These are phyloP conservation scores for Diaporthe caulivora DNA, from an alignment of 2,329 filamentous ascomycete genomes.

Conservation along the genomic window DNA sequence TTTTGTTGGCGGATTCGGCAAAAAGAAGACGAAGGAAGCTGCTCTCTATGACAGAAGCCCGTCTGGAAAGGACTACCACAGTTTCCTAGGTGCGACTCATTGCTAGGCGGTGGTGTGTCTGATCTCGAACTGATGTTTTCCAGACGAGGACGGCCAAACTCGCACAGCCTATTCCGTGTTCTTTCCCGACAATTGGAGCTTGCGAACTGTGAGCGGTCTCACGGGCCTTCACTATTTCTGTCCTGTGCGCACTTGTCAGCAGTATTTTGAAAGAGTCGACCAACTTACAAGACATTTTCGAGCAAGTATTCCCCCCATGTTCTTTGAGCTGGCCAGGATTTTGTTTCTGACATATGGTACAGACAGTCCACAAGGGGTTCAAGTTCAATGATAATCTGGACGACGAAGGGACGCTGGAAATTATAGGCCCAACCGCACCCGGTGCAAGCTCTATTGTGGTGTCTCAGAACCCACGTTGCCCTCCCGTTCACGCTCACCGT, in stretches of 20 bases:
- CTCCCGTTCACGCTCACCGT: neutral
- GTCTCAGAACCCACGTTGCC: neutral
- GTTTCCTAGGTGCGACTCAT: neutral
- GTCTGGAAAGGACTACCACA: conserved; percentile 2
- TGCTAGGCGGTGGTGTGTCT: neutral
- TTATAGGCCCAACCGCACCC: neutral
- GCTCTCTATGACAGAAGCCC: neutral
- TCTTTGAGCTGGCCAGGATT: too few species aligned
- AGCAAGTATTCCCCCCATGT: neutral
- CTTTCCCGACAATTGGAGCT: neutral
- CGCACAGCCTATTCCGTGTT: neutral
- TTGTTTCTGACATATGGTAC: neutral
- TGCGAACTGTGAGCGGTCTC: too few species aligned
- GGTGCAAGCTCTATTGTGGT: neutral
- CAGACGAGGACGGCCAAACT: neutral
- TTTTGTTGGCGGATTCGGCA: too few species aligned
- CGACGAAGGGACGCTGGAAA: neutral
- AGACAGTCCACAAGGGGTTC: neutral
- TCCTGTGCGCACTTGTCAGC: neutral
- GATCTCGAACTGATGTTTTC: neutral
- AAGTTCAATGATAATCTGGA: conserved; percentile 18
- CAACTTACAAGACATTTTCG: neutral
- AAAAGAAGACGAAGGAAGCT: too few species aligned
- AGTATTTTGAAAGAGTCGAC: neutral
- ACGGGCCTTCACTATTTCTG: neutral